These are phyloP conservation scores for Leccinum subgranulosum DNA, from an alignment of 768 basidiomycete species.

Conservation along the genomic window DNA sequence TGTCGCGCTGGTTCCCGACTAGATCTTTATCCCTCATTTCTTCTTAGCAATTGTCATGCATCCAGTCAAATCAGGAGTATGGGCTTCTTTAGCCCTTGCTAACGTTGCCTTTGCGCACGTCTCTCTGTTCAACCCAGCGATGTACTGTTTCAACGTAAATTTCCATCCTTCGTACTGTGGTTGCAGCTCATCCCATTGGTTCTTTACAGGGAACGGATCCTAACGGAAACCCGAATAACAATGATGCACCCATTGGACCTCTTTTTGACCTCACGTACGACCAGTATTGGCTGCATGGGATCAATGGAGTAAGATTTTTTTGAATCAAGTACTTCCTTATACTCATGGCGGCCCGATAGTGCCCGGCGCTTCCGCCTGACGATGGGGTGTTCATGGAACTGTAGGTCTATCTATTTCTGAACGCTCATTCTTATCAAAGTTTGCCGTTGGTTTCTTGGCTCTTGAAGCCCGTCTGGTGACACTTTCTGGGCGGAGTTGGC, in stretches of 20 bases:
- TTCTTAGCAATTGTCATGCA: not conserved
- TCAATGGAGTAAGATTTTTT: not conserved
- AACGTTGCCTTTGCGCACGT: slow-evolving; percentile 10
- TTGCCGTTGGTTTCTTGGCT: not conserved
- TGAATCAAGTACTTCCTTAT: not conserved
- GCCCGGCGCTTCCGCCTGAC: not conserved
- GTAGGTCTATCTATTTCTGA: slow-evolving; percentile 4
- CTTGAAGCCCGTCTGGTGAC: slow-evolving; percentile 2
- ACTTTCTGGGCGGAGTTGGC: slow-evolving; percentile 2
- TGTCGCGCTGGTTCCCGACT: slow-evolving; percentile 9
- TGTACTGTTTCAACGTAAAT: slow-evolving; percentile 12
- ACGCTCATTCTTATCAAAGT: not conserved
- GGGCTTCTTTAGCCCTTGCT: slow-evolving; percentile 10
- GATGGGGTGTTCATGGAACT: not conserved
- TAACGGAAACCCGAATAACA: not conserved
- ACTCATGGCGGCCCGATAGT: slow-evolving; percentile 4
- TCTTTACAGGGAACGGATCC: slow-evolving; percentile 3
- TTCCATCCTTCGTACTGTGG: not conserved
- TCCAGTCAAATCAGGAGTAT: not conserved
- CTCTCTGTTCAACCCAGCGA: not conserved
- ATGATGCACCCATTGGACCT: not conserved
- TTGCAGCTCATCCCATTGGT: not conserved
- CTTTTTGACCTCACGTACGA: not conserved
- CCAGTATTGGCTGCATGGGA: slow-evolving; percentile 6
- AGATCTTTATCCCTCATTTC: not conserved